phyloP scores from a whole-genome alignment of 169 alveolate genomes.

The Cryptosporidium muris region DNA sequence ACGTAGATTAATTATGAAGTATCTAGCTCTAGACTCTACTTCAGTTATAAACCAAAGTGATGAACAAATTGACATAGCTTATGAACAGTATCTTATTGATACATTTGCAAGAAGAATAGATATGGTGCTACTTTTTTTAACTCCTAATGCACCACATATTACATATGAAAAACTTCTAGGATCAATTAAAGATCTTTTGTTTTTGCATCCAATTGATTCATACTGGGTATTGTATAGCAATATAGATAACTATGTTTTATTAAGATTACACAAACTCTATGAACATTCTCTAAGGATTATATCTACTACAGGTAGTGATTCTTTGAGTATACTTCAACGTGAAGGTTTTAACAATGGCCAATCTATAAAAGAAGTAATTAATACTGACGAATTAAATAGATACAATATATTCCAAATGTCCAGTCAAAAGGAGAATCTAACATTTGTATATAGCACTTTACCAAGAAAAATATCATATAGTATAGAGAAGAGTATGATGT shows the following conservation, averaged over 20 bases:
- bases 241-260: not conserved
- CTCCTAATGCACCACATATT: slow-evolving; percentile 59
- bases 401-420: not conserved
- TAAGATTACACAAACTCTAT: slow-evolving; percentile 11
- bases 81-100: slow-evolving; percentile 1
- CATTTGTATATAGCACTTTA: not conserved
- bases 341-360: slow-evolving; percentile 3
- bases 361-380: not conserved
- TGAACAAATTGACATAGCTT: slow-evolving; percentile 1
- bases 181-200: slow-evolving; percentile 42
- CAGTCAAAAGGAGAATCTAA: not conserved
- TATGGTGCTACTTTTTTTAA: slow-evolving; percentile 14
- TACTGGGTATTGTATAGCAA: slow-evolving; percentile 21
- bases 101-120: slow-evolving; percentile 22
- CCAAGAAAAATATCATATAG: not conserved
- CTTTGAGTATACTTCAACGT: slow-evolving; percentile 10
- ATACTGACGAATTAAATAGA: slow-evolving; percentile 5
- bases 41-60: not conserved
- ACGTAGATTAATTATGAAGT: slow-evolving; percentile 13
- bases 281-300: slow-evolving; percentile 10
- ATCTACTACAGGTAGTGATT: slow-evolving; percentile 55
- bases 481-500: slow-evolving; percentile 35
- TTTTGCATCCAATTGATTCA: slow-evolving; percentile 16
- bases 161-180: slow-evolving; percentile 48
- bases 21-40: not conserved